Evolutionary conservation across 1,139 yeast genomes (phyloP).

Genomic region (Yamadazyma mexicana): DNA sequence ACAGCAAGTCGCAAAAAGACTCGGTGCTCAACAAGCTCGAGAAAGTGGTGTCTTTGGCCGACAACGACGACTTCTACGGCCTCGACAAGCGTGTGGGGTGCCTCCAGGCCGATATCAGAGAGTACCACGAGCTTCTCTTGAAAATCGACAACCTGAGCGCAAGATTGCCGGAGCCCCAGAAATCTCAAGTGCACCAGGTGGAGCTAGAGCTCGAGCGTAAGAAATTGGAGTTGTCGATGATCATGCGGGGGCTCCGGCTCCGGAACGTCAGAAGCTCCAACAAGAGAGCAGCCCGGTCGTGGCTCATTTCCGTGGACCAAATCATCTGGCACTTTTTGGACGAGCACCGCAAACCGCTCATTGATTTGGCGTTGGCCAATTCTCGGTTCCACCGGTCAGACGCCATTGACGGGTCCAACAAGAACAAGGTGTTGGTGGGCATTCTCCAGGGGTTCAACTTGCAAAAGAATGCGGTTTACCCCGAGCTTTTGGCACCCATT

Average conservation of each 20-base stretch:
- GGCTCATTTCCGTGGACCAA: conserved; percentile 56
- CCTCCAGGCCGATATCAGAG: conserved; percentile 58
- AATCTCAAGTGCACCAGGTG: conserved; percentile 35
- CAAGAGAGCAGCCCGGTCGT: conserved; percentile 27
- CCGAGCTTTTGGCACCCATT: conserved; percentile 68
- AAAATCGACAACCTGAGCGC: conserved; percentile 37
- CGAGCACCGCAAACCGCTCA: conserved; percentile 59
- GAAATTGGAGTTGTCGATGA: conserved; percentile 57
- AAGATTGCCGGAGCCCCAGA: conserved; percentile 23
- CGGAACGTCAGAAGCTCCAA: conserved; percentile 38
- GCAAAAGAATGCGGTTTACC: conserved; percentile 59
- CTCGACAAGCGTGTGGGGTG: conserved; percentile 52
- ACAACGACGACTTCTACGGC: conserved; percentile 59
- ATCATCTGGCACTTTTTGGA: conserved; percentile 71
- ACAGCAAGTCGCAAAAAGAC: conserved; percentile 62
- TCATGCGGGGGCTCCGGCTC: conserved; percentile 66
- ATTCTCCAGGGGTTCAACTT: conserved; percentile 75
- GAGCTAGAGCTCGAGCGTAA: conserved; percentile 60
- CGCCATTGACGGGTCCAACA: conserved; percentile 53
- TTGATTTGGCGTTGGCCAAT: conserved; percentile 69
- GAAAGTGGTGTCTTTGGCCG: conserved; percentile 67
- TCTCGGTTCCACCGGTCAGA: conserved; percentile 63
- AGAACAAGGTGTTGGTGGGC: conserved; percentile 57
- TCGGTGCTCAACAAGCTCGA: conserved; percentile 60
- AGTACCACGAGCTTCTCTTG: conserved; percentile 43